A percentile compares a stretch with the other conserved stretches of the same genome.
phyloP scores from a whole-genome alignment of 106 monocot species.

The Allium fistulosum region DNA sequence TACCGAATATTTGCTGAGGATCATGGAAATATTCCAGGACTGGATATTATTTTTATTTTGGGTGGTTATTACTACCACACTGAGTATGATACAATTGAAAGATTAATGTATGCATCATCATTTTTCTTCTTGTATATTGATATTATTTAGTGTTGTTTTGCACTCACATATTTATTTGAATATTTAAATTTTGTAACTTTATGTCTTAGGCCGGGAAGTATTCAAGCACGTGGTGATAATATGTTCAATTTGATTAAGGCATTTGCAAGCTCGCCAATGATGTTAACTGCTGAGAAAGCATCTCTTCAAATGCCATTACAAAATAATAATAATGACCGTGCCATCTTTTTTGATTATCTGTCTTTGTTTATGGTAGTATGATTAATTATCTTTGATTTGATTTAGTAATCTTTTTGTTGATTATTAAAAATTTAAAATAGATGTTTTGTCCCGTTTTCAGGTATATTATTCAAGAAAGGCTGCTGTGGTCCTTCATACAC shows the following conservation, averaged over 20 bases:
- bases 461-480: constrained; percentile 66
- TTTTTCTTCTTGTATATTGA: neutral
- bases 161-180: no score
- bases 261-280: constrained; percentile 57
- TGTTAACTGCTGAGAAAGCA: constrained; percentile 39
- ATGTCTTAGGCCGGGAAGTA: constrained; percentile 81
- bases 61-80: constrained; percentile 99
- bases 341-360: constrained; percentile 80
- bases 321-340: constrained; percentile 27
- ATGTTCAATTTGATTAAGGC: constrained; percentile 57
- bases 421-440: neutral
- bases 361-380: constrained; percentile 77
- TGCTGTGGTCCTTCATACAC: constrained; percentile 55
- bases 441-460: constrained; percentile 31
- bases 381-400: constrained; percentile 6
- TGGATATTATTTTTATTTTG: constrained; percentile 97
- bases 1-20: constrained; percentile 96
- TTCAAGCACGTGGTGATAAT: constrained; percentile 99
- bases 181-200: no score
- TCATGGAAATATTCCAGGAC: constrained; percentile 81
- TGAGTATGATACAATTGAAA: constrained; percentile 87
- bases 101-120: constrained; percentile 61
- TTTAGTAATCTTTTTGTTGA: neutral
- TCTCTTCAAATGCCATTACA: constrained; percentile 17
- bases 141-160: neutral